phyloP scores from a whole-genome alignment of 169 alveolate genomes.

The Neospora caninum region DNA sequence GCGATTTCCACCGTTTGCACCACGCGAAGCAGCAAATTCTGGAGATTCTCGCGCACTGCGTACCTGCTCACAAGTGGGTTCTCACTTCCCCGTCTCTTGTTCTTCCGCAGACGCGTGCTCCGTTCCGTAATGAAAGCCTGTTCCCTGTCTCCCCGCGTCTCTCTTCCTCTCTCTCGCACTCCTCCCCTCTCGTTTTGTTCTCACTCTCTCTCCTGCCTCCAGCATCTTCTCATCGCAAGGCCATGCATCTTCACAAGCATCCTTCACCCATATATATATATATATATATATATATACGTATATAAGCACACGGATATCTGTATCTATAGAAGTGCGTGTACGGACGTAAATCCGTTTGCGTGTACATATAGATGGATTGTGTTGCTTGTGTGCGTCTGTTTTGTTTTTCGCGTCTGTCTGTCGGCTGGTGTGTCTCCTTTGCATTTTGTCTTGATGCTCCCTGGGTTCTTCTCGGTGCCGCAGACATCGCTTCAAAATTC shows the following conservation, averaged over 20 bases:
- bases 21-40: conserved; percentile 53
- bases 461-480: not conserved
- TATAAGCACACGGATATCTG: not conserved
- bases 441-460: not conserved
- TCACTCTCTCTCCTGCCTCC: not conserved
- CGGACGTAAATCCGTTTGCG: not conserved
- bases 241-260: not conserved
- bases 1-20: conserved; percentile 29
- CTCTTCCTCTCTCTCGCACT: not conserved
- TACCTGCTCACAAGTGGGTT: conserved; percentile 40
- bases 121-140: no score
- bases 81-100: not conserved
- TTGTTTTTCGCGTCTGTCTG: not conserved
- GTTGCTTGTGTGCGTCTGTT: not conserved
- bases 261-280: not conserved
- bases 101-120: not conserved
- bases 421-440: not conserved
- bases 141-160: no score
- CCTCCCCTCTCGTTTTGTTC: not conserved
- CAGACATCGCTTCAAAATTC: conserved; percentile 50
- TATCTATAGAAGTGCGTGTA: no score
- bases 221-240: not conserved
- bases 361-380: not conserved
- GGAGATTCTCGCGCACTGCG: conserved; percentile 51
- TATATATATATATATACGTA: not conserved